Evolutionary conservation across 805 yeast genomes (phyloP), one percentile per base, ranked within the genome.

Genomic region (Metschnikowia koreensis): DNA sequence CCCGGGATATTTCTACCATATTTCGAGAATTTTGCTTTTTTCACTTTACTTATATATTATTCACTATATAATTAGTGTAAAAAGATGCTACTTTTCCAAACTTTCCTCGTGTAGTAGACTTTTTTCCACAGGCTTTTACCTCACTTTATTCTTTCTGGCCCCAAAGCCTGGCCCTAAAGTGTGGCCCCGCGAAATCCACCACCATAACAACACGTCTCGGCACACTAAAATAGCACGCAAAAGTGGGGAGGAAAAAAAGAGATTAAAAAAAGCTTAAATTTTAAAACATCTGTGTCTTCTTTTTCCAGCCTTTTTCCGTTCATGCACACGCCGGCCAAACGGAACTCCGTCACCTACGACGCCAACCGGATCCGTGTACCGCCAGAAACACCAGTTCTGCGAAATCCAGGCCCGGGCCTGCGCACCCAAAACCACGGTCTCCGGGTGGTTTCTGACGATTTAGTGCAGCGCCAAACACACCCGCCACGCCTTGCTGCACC

Each of bases 291-390:
- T 11, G 37, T 13, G 37, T 33, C 37, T 13, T 3, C 5, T 33
- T 33, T 13, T 12, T 16, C 9, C n/a, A 7, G 15, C 12, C 12
- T 39, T 27, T 41, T 9, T 8, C 29, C 40, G 12, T 22, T 4
- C 22, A 46, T 46, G 48, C 15, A 7, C 16, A 9, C 46, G 31
- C 22, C 42, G 27, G 47, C 34, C 17, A 45, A 53, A 28, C 53
- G 57, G 11, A 52, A 47, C 48, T 60, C 66, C 7, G 64, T 56
- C 38, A 60, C 63, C 52, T 63, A 63, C 51, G 68, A 65, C 34
- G 57, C 52, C 44, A 60, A 53, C 27, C 55, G 66, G 27, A 59
- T 61, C 49, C 39, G 57, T 33, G 50, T 47, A 37, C 57, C 55
- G 36, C 44, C 48, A 27, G 52, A 53, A 42, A 7, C 38, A 26